phyloP scores from a whole-genome alignment of 2,329 filamentous ascomycete species.

The Periconia sp. region DNA sequence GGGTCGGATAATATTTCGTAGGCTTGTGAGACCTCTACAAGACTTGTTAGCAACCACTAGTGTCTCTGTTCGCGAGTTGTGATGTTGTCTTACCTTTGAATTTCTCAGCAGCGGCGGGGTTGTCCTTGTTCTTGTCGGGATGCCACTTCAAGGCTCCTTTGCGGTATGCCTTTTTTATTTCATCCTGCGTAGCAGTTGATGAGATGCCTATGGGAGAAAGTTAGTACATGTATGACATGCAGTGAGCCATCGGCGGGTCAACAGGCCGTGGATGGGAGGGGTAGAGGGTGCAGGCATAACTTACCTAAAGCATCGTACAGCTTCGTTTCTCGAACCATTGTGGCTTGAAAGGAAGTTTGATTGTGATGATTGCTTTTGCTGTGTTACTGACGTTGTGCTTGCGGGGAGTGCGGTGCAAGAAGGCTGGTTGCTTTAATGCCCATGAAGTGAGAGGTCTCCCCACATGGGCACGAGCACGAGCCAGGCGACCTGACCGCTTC shows the following conservation, averaged over 20 bases:
- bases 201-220: conserved; percentile 57
- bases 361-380: conserved; percentile 8
- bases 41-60: conserved; percentile 14
- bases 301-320: conserved; percentile 80
- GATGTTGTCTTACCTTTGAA: conserved; percentile 69
- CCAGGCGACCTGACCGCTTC: conserved; percentile 19
- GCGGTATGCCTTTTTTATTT: conserved; percentile 95
- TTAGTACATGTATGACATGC: conserved; percentile 18
- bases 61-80: neutral
- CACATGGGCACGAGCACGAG: conserved; percentile 24
- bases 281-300: conserved; percentile 17
- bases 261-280: conserved; percentile 25
- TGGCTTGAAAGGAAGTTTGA: conserved; percentile 32
- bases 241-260: conserved; percentile 8
- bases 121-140: conserved; percentile 97
- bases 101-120: conserved; percentile 80
- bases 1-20: conserved; percentile 98
- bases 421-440: conserved; percentile 30
- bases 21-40: conserved; percentile 82
- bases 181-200: conserved; percentile 80
- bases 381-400: conserved; percentile 10
- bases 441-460: conserved; percentile 29
- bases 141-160: conserved; percentile 91
- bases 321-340: conserved; percentile 93
- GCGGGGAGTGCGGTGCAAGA: conserved; percentile 19